A percentile compares a stretch with the other conserved stretches of the same genome.
These are phyloP conservation scores for Cryomyces antarcticus DNA, from an alignment of 495 filamentous ascomycete genomes.

Conservation along the genomic window DNA sequence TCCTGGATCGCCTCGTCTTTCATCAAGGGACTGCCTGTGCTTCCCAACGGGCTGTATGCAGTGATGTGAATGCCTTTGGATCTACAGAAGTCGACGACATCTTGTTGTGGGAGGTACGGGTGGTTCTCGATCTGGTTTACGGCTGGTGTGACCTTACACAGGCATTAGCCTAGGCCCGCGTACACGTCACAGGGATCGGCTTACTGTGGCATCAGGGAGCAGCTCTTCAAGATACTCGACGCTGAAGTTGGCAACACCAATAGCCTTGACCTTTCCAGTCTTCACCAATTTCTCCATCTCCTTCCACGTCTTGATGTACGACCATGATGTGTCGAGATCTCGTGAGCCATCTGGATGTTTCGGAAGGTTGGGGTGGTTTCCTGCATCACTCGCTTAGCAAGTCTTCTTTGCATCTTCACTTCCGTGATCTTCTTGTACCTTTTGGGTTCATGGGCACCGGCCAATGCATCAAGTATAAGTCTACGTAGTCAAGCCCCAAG, in stretches of 20 bases:
- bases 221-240: slow-evolving; percentile 51
- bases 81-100: slow-evolving; percentile 43
- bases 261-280: slow-evolving; percentile 50
- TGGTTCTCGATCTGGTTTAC: slow-evolving; percentile 89
- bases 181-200: too few relatives aligned
- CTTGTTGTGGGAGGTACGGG: slow-evolving; percentile 64
- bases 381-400: slow-evolving; percentile 13
- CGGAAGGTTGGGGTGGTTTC: slow-evolving; percentile 59
- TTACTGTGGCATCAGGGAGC: slow-evolving; percentile 31
- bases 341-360: slow-evolving; percentile 48
- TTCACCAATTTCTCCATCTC: slow-evolving; percentile 52
- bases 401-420: neutral
- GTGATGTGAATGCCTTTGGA: slow-evolving; percentile 26
- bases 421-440: slow-evolving; percentile 18
- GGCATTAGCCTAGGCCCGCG: too few relatives aligned
- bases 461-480: slow-evolving; percentile 71
- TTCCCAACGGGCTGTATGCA: slow-evolving; percentile 49
- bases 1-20: slow-evolving; percentile 44
- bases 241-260: slow-evolving; percentile 75
- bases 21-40: slow-evolving; percentile 55
- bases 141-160: slow-evolving; percentile 38
- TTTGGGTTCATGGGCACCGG: slow-evolving; percentile 65
- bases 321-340: slow-evolving; percentile 42
- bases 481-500: slow-evolving; percentile 60
- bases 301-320: slow-evolving; percentile 58